Percentiles rank a stretch among this genome's conserved stretches.
phyloP scores from a whole-genome alignment of 805 yeast genomes.

The Pichia eremophila region DNA sequence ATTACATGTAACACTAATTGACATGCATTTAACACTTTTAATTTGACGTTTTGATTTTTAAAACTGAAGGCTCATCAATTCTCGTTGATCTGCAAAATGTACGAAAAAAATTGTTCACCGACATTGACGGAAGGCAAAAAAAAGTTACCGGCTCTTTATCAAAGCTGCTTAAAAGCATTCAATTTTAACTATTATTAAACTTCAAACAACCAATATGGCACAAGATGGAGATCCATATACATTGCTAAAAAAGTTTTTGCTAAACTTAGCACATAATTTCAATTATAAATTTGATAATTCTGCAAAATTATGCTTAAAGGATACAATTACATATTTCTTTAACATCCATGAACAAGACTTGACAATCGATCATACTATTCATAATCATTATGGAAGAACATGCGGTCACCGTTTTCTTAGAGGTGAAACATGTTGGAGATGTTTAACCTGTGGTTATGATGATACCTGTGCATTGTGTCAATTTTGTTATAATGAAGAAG shows the following conservation, averaged over 20 bases:
- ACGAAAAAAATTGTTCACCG: background rate
- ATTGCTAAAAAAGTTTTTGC: constrained; percentile 1
- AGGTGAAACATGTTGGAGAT: constrained; percentile 78
- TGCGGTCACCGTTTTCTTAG: constrained; percentile 64
- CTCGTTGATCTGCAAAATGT: background rate
- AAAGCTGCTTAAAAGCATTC: no score
- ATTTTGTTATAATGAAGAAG: constrained; percentile 58
- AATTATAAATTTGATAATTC: constrained; percentile 8
- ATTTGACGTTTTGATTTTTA: no score
- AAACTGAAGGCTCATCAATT: background rate
- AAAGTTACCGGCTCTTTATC: no score
- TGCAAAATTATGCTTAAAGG: constrained; percentile 1
- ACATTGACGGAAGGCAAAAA: background rate
- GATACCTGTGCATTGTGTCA: constrained; percentile 81
- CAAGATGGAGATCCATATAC: background rate
- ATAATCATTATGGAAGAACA: constrained; percentile 52
- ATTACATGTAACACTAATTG: no score
- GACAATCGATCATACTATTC: constrained; percentile 17
- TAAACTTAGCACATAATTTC: constrained; percentile 1
- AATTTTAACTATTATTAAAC: no score
- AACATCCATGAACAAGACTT: constrained; percentile 6
- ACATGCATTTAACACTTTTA: no score
- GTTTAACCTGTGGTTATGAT: constrained; percentile 67
- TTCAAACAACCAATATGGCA: background rate
- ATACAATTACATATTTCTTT: constrained; percentile 1